Percentiles rank a stretch among this genome's conserved stretches.
Conservation (phyloP, 306 rosid genomes). For the Ochetophila trinervis region DNA sequence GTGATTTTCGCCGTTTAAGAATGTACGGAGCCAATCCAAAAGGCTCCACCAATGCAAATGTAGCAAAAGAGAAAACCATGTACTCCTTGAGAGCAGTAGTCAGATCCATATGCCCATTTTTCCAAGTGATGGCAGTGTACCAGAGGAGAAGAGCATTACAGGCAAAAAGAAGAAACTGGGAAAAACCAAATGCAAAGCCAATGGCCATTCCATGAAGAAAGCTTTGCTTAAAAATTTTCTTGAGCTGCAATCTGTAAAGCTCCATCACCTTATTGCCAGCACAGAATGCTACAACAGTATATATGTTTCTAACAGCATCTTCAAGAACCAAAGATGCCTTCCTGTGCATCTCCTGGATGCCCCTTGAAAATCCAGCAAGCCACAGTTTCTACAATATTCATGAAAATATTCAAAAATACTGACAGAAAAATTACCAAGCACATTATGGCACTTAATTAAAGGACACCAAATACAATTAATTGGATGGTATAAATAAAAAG, state of each 20-base stretch:
- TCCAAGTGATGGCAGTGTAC: constrained; percentile 73
- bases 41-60: constrained; percentile 98
- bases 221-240: constrained; percentile 87
- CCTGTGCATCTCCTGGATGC: constrained; percentile 99
- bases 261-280: constrained; percentile 99
- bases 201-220: constrained; percentile 96
- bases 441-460: background rate
- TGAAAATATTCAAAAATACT: constrained; percentile 9
- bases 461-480: background rate
- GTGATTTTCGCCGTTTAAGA: constrained; percentile 97
- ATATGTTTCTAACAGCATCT: constrained; percentile 97
- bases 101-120: constrained; percentile 31
- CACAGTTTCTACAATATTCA: constrained; percentile 79
- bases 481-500: too few relatives aligned
- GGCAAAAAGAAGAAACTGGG: constrained; percentile 96
- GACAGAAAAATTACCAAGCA: background rate
- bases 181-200: constrained; percentile 93
- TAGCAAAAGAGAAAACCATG: constrained; percentile 96
- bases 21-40: constrained; percentile 99
- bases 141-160: constrained; percentile 98
- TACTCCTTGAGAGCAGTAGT: constrained; percentile 87
- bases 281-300: constrained; percentile 98
- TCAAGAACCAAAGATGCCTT: constrained; percentile 99
- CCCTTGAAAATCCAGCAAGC: constrained; percentile 99
- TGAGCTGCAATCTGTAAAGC: constrained; percentile 86